A percentile compares a stretch with the other conserved stretches of the same genome.
Evolutionary conservation across 2,329 filamentous ascomycete genomes (phyloP).

Genomic region (Chrysoporthe cubensis): DNA sequence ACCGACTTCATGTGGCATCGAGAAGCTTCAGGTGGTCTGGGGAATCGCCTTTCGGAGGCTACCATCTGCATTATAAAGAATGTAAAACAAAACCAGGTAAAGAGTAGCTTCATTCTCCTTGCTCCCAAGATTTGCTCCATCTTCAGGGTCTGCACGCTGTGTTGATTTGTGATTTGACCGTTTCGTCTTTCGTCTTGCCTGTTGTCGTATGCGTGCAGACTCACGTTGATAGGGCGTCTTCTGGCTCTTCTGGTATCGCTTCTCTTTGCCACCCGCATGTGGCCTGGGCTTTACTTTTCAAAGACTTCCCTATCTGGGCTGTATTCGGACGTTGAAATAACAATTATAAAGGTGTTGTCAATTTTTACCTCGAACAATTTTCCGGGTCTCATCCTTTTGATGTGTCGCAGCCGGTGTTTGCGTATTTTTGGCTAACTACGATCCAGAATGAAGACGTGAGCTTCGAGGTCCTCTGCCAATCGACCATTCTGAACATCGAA

Average conservation of each 20-base stretch:
- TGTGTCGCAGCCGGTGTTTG: slow-evolving; percentile 12
- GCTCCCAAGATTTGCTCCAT: neutral
- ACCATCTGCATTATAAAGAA: neutral
- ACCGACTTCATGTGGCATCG: neutral
- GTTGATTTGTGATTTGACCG: neutral
- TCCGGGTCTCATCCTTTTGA: slow-evolving; percentile 10
- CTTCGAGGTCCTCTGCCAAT: slow-evolving; percentile 1
- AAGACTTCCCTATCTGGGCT: neutral
- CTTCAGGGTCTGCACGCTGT: neutral
- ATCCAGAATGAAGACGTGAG: slow-evolving; percentile 10
- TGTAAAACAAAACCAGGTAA: neutral
- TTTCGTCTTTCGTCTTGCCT: neutral
- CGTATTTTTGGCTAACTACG: neutral
- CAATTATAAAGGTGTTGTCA: neutral
- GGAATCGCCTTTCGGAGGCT: neutral
- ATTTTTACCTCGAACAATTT: neutral
- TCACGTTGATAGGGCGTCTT: slow-evolving; percentile 5
- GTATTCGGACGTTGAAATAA: neutral
- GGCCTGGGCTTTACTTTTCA: neutral
- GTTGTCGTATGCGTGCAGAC: neutral
- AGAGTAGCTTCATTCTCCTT: neutral
- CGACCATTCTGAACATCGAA: neutral
- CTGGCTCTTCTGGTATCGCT: neutral
- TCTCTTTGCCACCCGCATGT: neutral
- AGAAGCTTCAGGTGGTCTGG: neutral